Evolutionary conservation across 768 basidiomycete species (phyloP), one percentile per base, ranked within the genome.

Genomic region (Suillus ampliporus): DNA sequence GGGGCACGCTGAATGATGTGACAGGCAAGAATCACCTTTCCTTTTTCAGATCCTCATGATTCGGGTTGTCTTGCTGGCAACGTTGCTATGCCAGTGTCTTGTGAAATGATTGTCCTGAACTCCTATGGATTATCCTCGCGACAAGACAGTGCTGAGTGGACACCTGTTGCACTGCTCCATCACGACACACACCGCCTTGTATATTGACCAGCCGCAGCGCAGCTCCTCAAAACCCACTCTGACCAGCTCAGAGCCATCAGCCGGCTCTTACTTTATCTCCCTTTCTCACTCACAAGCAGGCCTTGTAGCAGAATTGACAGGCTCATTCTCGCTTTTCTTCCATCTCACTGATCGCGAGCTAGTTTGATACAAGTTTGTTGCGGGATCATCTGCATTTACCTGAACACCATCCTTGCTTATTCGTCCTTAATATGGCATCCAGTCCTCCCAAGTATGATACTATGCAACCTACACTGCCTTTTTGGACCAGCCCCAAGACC

Each of bases 401-500:
- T 10, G 17, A 54, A 28, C 54, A 1, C 28, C 23, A 6, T 23
- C 38, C 23, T 51, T 31, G 19, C 31, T 51, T 11, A 31, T 51
- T 51, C 50, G 28, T 51, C 10, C 17, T 23, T 26, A 19, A 56
- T 23, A 56, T 56, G 54, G 10, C 54, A 40, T 13, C 19, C 23
- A 56, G 38, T 26, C 54, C 54, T 28, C 54, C 54, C 38, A 56
- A 41, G 26, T 56, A 56, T 40, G 54, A 56, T 56, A 10, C 11
- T 1, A 40, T 40, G 23, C 54, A 11, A 26, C 38, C 54, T 56
- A 15, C 54, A 26, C 17, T 40, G 5, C 65, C 71, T 35, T 59
- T 52, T n/a, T 40, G 64, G n/a, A 11, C 31, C 21, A 62, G 61
- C 44, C 26, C 61, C 19, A 72, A 62, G 58, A 64, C 50, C 41